Evolutionary conservation across 345 rosid genomes (phyloP), one percentile per base, ranked within the genome.

Genomic region (Salix caprea): DNA sequence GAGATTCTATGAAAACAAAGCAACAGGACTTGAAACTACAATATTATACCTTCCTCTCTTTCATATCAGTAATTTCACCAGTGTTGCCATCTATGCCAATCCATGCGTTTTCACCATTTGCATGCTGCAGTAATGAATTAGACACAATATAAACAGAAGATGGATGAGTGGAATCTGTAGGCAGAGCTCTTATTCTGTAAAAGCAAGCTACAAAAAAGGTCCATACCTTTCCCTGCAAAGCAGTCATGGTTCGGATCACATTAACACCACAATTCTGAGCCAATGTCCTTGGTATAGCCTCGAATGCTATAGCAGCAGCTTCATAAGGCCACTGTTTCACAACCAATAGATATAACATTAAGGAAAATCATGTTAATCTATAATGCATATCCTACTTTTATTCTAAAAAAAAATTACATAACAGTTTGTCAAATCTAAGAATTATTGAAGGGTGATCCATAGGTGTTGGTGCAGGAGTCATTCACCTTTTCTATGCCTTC

Each of bases 101-200:
- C 98, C 99, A 95, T 65, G 99, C 97, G 82, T 95, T 93, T 81
- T 95, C 98, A 34, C 99, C 98, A 82, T 89, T 95, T 67, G 99
- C 99, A 67, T 95, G 99, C 98, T 95, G 80, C 60, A 74, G 2
- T 28, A 54, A 81, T 30, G 8, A 73, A 5, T 72, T 79, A 32
- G 23, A 37, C 26, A 71, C 21, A 32, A 76, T 28, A 60, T 14
- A 65, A 34, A 44, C 24, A 34, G 37, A 68, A 65, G 13, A 65
- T 7, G 24, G 48, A 72, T 65, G 23, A 60, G 74, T 15, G 24
- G 18, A n/a, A n/a, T 19, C 44, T 34, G 15, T 2, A 72, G 18
- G 11, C 4, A 40, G n/a, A 48, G 71, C 18, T 6, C 5, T 4
- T 8, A 10, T 36, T 9, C 34, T 14, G 48, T 32, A 21, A 8